phyloP scores from a whole-genome alignment of 331 rosid genomes.

The Malus hybrid region DNA sequence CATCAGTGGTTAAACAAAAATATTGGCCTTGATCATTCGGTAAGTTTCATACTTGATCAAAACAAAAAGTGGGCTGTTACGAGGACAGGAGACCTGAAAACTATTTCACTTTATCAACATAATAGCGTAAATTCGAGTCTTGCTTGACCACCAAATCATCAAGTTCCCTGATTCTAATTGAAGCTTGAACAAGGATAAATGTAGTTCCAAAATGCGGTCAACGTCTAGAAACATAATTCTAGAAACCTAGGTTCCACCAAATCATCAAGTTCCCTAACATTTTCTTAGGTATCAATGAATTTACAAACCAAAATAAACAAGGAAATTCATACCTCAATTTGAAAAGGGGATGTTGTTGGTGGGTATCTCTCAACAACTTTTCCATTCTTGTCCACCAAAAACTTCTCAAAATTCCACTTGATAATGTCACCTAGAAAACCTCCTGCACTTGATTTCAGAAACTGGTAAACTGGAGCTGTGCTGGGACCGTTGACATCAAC shows the following conservation, averaged over 20 bases:
- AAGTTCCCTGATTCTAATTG: background rate
- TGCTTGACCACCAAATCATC: background rate
- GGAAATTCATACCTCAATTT: conserved; percentile 68
- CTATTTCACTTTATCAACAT: background rate
- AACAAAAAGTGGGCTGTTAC: background rate
- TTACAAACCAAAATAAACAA: too few species aligned
- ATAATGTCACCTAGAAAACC: conserved; percentile 80
- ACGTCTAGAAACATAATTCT: too few species aligned
- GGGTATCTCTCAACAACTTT: conserved; percentile 87
- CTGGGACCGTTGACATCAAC: conserved; percentile 94
- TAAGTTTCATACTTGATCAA: background rate
- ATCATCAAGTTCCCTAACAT: too few species aligned
- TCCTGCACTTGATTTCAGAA: conserved; percentile 86
- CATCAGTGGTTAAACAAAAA: background rate
- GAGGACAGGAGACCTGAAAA: background rate
- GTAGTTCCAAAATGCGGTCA: background rate
- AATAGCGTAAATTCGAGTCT: background rate
- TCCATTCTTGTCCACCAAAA: conserved; percentile 90
- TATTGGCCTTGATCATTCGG: background rate
- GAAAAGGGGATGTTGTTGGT: conserved; percentile 93
- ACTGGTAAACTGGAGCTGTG: conserved; percentile 86
- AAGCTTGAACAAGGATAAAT: background rate
- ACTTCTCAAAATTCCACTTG: conserved; percentile 99
- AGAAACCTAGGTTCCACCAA: too few species aligned
- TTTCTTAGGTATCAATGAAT: too few species aligned